Evolutionary conservation across 106 monocot genomes (phyloP), one percentile per base, ranked within the genome.

Genomic region (Posidonia australis): DNA sequence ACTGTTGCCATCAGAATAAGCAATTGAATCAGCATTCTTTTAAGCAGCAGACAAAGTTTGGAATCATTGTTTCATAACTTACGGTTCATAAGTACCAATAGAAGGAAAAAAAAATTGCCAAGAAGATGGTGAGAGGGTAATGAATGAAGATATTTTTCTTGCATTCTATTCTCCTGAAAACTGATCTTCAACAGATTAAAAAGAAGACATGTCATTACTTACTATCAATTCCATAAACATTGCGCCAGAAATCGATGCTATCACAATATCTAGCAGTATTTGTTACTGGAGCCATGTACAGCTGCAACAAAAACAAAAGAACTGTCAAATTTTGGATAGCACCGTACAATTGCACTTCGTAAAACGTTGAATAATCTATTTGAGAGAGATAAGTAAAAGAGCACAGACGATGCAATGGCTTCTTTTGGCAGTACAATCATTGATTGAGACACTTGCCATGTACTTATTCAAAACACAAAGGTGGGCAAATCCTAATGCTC

Each of bases 201-300:
- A 21, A 55, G 13, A 55, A 12, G 10, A 55, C 3, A 22, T 31
- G 19, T 17, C 30, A 49, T 17, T 25, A 83, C 90, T 96, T 81
- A 96, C 96, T 96, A 68, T 96, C 78, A 70, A 96, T 96, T 18
- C 96, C 90, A 63, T 96, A 96, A 29, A 96, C 96, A 79, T 96
- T 45, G 58, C 78, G 78, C 96, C 96, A 96, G 70, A 96, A 96
- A 59, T 96, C 96, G 68, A 96, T 79, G 59, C 82, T 90, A 47
- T 84, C 84, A 65, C 62, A 57, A 67, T 96, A 96, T 68, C 96
- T 82, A 58, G 82, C 87, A 65, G 72, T 32, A 77, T 96, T 80
- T 45, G 96, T 96, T 64, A 96, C 77, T 28, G 96, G 96, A 45
- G 96, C 96, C 96, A 96, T 84, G 72, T 84, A 87, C 32, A 96